phyloP scores from a whole-genome alignment of 2,329 filamentous ascomycete species.

The Pestalotiopsis sp. region DNA sequence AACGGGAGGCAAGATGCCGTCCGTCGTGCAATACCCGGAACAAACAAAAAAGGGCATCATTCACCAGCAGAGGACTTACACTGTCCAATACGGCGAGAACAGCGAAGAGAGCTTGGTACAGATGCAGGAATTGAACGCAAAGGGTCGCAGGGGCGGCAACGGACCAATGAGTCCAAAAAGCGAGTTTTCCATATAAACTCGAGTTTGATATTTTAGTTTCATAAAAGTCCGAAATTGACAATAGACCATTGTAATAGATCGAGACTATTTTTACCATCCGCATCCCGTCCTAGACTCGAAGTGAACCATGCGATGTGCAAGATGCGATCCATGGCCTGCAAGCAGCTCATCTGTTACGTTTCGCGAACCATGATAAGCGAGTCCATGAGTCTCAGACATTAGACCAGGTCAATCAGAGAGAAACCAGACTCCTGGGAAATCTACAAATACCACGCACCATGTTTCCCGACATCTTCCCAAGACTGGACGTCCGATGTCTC shows the following conservation, averaged over 20 bases:
- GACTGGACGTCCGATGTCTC: too few species aligned
- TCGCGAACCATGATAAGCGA: too few species aligned
- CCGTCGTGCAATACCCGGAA: neutral
- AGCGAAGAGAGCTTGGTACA: slow-evolving; percentile 1
- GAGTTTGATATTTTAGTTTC: neutral
- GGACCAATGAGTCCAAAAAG: neutral
- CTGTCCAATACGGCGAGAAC: slow-evolving; percentile 5
- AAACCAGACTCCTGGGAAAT: too few species aligned
- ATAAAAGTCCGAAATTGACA: neutral
- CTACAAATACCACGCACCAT: too few species aligned
- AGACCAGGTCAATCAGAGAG: too few species aligned
- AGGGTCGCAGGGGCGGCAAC: neutral
- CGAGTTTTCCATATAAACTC: neutral
- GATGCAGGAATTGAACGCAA: slow-evolving; percentile 6
- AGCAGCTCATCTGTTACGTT: too few species aligned
- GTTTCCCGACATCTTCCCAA: too few species aligned
- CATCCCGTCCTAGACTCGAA: too few species aligned
- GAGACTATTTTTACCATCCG: too few species aligned
- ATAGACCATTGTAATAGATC: neutral
- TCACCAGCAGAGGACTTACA: slow-evolving; percentile 2
- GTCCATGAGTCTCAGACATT: too few species aligned
- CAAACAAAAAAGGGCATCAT: slow-evolving; percentile 1
- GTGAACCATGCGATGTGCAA: too few species aligned
- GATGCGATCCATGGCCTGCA: too few species aligned
- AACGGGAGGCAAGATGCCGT: slow-evolving; percentile 4